Base-by-base conservation (phyloP, 371 early-diverging fungal genomes). In the Gilbertella persicaria region DNA sequence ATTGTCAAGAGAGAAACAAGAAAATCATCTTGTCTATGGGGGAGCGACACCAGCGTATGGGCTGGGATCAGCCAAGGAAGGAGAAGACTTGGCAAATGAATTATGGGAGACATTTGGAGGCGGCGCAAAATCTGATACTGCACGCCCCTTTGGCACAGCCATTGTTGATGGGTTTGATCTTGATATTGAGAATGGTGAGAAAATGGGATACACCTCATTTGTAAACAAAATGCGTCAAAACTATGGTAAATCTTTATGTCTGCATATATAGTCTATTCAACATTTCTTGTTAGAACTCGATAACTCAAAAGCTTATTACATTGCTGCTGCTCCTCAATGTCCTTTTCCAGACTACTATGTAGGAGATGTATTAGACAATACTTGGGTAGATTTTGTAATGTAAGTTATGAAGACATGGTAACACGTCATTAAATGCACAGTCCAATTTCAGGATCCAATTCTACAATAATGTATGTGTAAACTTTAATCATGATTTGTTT, bases 161-260 rank as follows among this genome's bases (percentile, higher is more conserved):
- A 63, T 80, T 1, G 57, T 88, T 4, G 89, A 90, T 51, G 89
- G 89, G 0, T 74, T 88, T 36, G 89, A 89, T 56, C 62, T 90
- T 37, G 90, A 90, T 46, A 82, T 88, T 35, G 90, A 88, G 45
- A 81, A 82, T 45, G 83, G 87, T 16, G 59, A 63, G 14, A 60
- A 66, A 10, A 50, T 60, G 5, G 87, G 87, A 0, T 90, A 88
- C 50, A 58, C 70, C 0, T 71, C 71, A 24, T 73, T 75, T 37
- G 68, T 82, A 19, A 57, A 73, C 23, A 53, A 58, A 21, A 61
- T 85, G 23, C 80, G 81, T 13, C 42, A 52, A 20, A 60, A 66
- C 36, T 80, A 60, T 56, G 37, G 57, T 36, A 51, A 53, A 24
- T 39, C 13, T 14, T 7, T 29, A 35, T 36, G 16, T 23, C 16